Evolutionary conservation across 139 green algal species (phyloP), one percentile per base, ranked within the genome.

Genomic region (Haematococcus sp.): DNA sequence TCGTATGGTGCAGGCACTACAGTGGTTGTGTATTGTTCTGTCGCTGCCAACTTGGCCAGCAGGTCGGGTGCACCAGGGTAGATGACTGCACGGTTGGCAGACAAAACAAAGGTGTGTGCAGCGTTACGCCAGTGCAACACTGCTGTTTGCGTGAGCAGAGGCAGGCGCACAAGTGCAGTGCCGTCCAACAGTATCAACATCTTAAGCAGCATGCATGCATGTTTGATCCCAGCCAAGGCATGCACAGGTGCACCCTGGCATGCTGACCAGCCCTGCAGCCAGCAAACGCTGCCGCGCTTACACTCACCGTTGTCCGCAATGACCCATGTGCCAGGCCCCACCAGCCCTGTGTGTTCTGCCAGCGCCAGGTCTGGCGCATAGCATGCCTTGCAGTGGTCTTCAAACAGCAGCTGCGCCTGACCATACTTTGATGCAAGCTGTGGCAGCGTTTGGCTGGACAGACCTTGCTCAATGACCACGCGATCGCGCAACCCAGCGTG

Each of bases 381-480:
- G 58, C 58, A 65, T 4, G n/a, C 27, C 58, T 65, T 65, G 58
- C 58, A 65, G 58, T 65, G 58, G 58, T 65, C 58, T n/a, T 65
- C 65, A 60, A 71, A 71, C 7, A 71, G 9, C n/a, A 61, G 27
- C 43, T 71, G 43, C 4, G 65, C 65, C 19, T 19, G 16, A 17
- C 65, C 65, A 23, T 71, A 71, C 43, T 60, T 59, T 4, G 35
- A 9, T 13, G 40, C 43, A 16, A 71, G 40, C 16, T 25, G 11
- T 3, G 27, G 27, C 35, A 71, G 16, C 20, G 35, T 40, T 4
- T 71, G 32, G 4, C 23, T 17, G 16, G 65, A 22, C 40, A 71
- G 65, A 2, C 65, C 65, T 7, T n/a, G 22, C 27, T 71, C 65
- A 4, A 71, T 13, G n/a, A 35, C 34, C 43, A 71, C 65, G 4